Base-by-base conservation (phyloP, 179 eudicot genomes). In the Vitellaria paradoxa region DNA sequence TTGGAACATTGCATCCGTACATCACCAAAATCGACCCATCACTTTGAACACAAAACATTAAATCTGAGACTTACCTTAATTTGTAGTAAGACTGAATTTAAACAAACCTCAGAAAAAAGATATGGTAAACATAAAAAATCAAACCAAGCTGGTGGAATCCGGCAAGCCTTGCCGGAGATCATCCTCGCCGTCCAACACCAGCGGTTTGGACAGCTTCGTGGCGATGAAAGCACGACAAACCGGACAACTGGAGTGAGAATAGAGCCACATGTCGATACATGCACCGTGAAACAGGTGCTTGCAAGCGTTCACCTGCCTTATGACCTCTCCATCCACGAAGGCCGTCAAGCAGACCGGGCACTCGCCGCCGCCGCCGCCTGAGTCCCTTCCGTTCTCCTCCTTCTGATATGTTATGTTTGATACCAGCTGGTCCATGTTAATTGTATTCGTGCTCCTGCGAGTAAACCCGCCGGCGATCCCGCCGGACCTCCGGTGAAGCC, bases 261-360 rank as follows among this genome's bases (percentile, higher is more conserved):
- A 61, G 13, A 92, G 88, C 97, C 97, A 92, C 84, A 73, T 83
- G 61, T 87, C 89, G 9, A 90, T 85, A 56, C 94, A 92, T 8
- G 59, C 65, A 37, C 75, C 85, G 72, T 92, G 97, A 76, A 92
- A 92, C 75, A 83, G n/a, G 77, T 88, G 94, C 23, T 70, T 83
- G 76, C 94, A 90, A 9, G 57, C 21, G 13, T 84, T 82, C 3
- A 90, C 79, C 82, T 72, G 80, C 72, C 87, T 74, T 0, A 90
- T 46, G 57, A 84, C 89, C 0, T 88, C 93, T 3, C 88, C 94
- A 0, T 86, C 87, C 1, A 68, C 55, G 17, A 84, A 85, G 26
- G 63, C 84, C 60, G 88, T 80, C 40, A 92, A 72, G 66, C 97
- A 92, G 49, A 92, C 71, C 21, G 76, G 69, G 9, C 81, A 78